These are phyloP conservation scores for Phytophthora colocasiae DNA, from an alignment of 352 stramenopile species.

Conservation along the genomic window DNA sequence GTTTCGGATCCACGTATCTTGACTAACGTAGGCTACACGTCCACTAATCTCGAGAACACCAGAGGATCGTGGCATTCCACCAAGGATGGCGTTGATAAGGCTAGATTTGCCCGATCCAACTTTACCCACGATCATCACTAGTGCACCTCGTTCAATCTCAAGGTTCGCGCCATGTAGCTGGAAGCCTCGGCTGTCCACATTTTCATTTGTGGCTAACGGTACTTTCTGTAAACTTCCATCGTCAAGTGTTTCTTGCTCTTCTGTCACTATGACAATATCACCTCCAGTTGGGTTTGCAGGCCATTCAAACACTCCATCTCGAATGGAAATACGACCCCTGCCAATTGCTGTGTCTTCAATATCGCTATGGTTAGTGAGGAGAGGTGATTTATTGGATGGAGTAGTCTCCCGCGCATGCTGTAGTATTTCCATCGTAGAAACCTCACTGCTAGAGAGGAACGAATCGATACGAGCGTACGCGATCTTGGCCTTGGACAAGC, in stretches of 20 bases:
- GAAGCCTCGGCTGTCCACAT: constrained; percentile 19
- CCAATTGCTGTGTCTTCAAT: neutral
- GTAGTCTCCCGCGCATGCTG: neutral
- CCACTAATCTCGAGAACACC: constrained; percentile 38
- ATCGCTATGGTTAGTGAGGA: neutral
- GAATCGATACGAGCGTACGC: constrained; percentile 36
- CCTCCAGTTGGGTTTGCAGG: constrained; percentile 10
- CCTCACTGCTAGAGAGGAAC: constrained; percentile 35
- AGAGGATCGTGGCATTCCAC: constrained; percentile 46
- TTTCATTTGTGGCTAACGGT: neutral
- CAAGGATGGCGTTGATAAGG: constrained; percentile 56
- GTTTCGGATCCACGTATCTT: constrained; percentile 94
- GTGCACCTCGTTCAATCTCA: constrained; percentile 58
- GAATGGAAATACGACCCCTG: constrained; percentile 27
- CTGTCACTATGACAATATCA: constrained; percentile 34
- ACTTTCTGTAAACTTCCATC: neutral
- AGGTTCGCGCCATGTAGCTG: constrained; percentile 52
- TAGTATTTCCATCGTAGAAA: neutral
- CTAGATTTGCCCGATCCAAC: constrained; percentile 67
- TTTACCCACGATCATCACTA: constrained; percentile 64
- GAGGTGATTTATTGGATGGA: constrained; percentile 5
- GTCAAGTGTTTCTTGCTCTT: neutral
- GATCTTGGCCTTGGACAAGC: constrained; percentile 42
- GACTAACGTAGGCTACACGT: constrained; percentile 79
- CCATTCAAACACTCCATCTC: constrained; percentile 39